Conservation (phyloP, 345 rosid genomes). For the Eucalyptus regnans region DNA sequence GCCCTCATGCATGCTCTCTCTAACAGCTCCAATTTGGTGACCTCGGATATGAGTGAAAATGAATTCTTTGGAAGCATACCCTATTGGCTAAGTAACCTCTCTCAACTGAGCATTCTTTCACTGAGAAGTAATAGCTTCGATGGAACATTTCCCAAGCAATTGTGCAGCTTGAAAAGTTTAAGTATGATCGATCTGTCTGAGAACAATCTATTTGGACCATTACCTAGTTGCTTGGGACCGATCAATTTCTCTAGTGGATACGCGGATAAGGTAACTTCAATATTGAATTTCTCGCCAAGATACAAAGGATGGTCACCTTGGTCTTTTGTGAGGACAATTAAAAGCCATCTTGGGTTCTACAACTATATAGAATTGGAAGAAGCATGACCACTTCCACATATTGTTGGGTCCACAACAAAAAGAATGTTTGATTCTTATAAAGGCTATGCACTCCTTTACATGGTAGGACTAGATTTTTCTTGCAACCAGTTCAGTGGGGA, state of each 20-base stretch:
- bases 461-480: background rate
- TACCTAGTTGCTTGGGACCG: background rate
- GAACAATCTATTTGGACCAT: background rate
- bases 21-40: background rate
- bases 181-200: too few relatives aligned
- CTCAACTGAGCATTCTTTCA: background rate
- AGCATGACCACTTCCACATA: background rate
- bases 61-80: background rate
- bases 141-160: background rate
- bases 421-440: background rate
- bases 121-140: background rate
- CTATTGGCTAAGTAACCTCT: background rate
- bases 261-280: background rate
- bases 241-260: background rate
- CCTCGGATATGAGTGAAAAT: background rate
- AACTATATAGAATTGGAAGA: background rate
- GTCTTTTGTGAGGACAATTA: background rate
- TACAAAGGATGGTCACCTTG: background rate
- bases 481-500: accelerated
- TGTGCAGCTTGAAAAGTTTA: background rate
- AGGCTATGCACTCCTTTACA: background rate
- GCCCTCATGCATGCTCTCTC: background rate
- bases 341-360: background rate
- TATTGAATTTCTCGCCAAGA: accelerated
- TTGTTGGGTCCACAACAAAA: background rate